Conservation (phyloP, 345 rosid species). For the Populus deltoides region DNA sequence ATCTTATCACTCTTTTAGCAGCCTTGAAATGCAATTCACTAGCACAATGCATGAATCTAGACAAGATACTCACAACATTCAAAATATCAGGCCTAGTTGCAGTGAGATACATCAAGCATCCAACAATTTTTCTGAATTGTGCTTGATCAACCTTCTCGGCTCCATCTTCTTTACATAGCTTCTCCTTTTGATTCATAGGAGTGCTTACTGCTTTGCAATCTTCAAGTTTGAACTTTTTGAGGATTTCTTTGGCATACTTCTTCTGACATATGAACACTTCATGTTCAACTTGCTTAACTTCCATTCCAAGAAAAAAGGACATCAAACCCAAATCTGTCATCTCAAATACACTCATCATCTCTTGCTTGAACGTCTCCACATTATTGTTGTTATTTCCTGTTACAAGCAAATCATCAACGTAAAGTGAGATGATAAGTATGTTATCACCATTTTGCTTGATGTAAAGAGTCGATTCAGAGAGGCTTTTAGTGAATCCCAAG, state of each 20-base stretch:
- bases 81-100: neutral
- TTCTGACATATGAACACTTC: neutral
- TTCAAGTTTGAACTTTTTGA: neutral
- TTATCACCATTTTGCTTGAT: no score
- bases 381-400: neutral
- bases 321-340: neutral
- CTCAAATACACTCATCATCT: neutral
- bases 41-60: neutral
- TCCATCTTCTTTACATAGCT: neutral
- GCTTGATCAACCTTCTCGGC: neutral
- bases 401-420: neutral
- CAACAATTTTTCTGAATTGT: neutral
- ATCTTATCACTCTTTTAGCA: no score
- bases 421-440: neutral
- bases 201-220: neutral
- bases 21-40: neutral
- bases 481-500: neutral
- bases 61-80: neutral
- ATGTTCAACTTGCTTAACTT: neutral
- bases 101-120: neutral
- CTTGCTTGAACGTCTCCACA: neutral
- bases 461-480: no score
- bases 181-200: neutral
- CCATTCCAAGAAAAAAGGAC: neutral
- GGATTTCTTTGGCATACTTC: neutral